Evolutionary conservation across 108 stramenopile genomes (phyloP).

Genomic region (Chaetoceros tenuissimus): DNA sequence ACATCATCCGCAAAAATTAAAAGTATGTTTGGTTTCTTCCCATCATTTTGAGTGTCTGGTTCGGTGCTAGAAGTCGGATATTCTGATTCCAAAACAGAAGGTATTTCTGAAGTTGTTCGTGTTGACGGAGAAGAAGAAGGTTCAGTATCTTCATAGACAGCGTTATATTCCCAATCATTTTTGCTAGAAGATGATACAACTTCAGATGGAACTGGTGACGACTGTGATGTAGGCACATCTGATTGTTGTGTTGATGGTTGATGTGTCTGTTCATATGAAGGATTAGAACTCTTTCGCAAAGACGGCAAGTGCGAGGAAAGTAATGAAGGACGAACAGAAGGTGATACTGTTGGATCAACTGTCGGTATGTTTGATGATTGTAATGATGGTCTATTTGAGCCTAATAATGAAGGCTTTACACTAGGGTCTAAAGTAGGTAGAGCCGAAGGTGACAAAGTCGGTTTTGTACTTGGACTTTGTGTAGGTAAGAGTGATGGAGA

Average conservation of each 20-base stretch:
- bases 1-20: neutral
- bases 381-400: neutral
- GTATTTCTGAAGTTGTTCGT: neutral
- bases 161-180: neutral
- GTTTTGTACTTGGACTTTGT: neutral
- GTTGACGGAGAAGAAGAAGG: neutral
- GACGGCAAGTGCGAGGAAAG: too few species aligned
- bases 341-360: neutral
- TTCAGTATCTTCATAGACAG: too few species aligned
- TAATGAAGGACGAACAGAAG: too few species aligned
- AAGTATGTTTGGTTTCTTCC: neutral
- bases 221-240: neutral
- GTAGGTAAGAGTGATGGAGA: neutral
- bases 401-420: neutral
- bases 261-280: neutral
- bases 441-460: neutral
- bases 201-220: neutral
- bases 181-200: neutral
- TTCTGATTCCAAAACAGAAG: neutral
- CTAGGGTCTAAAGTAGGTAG: neutral
- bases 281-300: too few species aligned
- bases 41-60: neutral
- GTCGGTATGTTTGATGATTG: neutral
- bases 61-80: neutral
- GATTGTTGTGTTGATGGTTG: neutral